Percentiles rank a stretch among this genome's conserved stretches.
phyloP scores from a whole-genome alignment of 106 monocot species.

The Apostasia ramifera region DNA sequence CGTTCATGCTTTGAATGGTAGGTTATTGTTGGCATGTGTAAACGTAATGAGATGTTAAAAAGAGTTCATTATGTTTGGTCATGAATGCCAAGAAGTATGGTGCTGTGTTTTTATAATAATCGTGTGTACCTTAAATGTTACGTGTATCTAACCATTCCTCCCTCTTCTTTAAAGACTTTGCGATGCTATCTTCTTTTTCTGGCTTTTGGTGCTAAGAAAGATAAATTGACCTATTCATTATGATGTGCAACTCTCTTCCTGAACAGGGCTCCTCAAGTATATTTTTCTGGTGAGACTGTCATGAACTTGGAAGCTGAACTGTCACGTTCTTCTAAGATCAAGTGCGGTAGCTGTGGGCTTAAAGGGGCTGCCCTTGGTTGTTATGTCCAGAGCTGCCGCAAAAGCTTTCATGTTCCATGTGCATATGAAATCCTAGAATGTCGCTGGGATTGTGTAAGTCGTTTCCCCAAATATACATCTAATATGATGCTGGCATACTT shows the following conservation, averaged over 20 bases:
- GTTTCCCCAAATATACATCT: background rate
- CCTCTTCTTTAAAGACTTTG: too few relatives aligned
- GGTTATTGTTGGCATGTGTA: background rate
- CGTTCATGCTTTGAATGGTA: slow-evolving; percentile 21
- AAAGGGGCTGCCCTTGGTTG: slow-evolving; percentile 89
- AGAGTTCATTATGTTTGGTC: too few relatives aligned
- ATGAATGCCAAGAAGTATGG: too few relatives aligned
- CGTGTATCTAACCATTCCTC: too few relatives aligned
- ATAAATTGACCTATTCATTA: too few relatives aligned
- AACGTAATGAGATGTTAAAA: too few relatives aligned
- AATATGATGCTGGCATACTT: background rate
- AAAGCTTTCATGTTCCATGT: slow-evolving; percentile 80
- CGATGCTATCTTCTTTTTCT: too few relatives aligned
- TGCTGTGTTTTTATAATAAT: too few relatives aligned
- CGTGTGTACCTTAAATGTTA: too few relatives aligned
- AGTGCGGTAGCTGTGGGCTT: slow-evolving; percentile 63
- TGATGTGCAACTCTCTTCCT: too few relatives aligned
- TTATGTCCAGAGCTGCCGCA: slow-evolving; percentile 47
- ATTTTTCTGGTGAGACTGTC: slow-evolving; percentile 21
- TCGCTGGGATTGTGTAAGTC: slow-evolving; percentile 79
- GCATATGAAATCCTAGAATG: slow-evolving; percentile 38
- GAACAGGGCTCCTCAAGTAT: slow-evolving; percentile 20
- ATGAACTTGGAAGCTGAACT: slow-evolving; percentile 60
- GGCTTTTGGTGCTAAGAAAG: too few relatives aligned
- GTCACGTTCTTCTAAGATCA: slow-evolving; percentile 55